A percentile compares a stretch with the other conserved stretches of the same genome.
Evolutionary conservation across 352 stramenopile species (phyloP).

Genomic region (Bremia lactucae): DNA sequence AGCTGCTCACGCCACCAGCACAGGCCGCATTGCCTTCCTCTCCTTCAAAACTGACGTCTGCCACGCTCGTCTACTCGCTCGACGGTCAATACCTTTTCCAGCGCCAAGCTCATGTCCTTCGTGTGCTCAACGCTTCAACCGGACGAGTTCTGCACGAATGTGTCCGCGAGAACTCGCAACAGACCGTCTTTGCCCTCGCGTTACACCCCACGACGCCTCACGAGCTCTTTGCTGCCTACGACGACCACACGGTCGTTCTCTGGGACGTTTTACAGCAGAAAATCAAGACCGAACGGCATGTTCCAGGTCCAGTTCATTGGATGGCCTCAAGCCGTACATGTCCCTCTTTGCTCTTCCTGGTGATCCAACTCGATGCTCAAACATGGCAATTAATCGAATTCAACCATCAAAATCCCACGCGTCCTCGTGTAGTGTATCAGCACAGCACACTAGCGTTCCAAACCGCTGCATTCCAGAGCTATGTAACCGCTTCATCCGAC

Average conservation of each 20-base stretch:
- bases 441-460: conserved; percentile 41
- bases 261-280: conserved; percentile 78
- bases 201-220: conserved; percentile 61
- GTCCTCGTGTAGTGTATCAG: conserved; percentile 35
- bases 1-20: conserved; percentile 25
- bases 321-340: conserved; percentile 47
- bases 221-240: conserved; percentile 59
- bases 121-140: conserved; percentile 59
- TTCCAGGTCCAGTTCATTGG: conserved; percentile 44
- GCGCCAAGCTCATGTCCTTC: conserved; percentile 59
- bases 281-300: conserved; percentile 39
- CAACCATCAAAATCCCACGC: conserved; percentile 58
- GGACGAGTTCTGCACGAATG: conserved; percentile 70
- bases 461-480: conserved; percentile 41
- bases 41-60: conserved; percentile 2
- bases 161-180: conserved; percentile 18
- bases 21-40: background rate
- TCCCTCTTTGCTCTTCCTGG: conserved; percentile 52
- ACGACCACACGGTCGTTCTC: conserved; percentile 48
- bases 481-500: conserved; percentile 30
- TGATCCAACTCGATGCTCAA: conserved; percentile 20
- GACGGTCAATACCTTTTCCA: conserved; percentile 75
- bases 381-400: conserved; percentile 56
- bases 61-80: conserved; percentile 44
- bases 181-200: conserved; percentile 37